These are phyloP conservation scores for Aureobasidium zeae DNA, from an alignment of 2,329 filamentous ascomycete genomes.

Conservation along the genomic window DNA sequence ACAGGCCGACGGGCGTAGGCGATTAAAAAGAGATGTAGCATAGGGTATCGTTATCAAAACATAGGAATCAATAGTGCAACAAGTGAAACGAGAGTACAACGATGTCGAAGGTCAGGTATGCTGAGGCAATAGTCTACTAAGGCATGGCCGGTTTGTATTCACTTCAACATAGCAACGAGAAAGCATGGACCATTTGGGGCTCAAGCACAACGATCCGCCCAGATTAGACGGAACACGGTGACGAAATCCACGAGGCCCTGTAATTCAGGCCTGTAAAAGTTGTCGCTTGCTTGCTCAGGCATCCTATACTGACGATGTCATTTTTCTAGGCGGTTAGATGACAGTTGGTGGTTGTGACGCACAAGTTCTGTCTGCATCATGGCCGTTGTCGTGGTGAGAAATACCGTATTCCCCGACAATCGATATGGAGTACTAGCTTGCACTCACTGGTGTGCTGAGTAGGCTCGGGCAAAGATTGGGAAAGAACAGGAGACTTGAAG, in stretches of 20 bases:
- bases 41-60: slow-evolving; percentile 8
- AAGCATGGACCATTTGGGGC: slow-evolving; percentile 7
- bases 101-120: not conserved
- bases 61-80: slow-evolving; percentile 15
- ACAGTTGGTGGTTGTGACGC: slow-evolving; percentile 4
- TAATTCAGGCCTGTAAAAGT: too few relatives aligned
- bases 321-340: slow-evolving; percentile 2
- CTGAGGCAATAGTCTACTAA: slow-evolving; percentile 1
- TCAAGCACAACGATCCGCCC: slow-evolving; percentile 10
- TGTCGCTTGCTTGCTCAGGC: not conserved
- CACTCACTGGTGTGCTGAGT: not conserved
- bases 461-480: not conserved
- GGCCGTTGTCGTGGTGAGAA: slow-evolving; percentile 12
- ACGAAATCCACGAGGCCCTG: slow-evolving; percentile 2
- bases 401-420: slow-evolving; percentile 10
- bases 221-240: too few relatives aligned
- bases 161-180: slow-evolving; percentile 13
- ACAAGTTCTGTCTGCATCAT: slow-evolving; percentile 1
- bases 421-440: not conserved
- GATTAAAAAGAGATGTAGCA: slow-evolving; percentile 12
- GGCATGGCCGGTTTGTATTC: slow-evolving; percentile 14
- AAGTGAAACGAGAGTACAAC: slow-evolving; percentile 15
- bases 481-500: not conserved
- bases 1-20: slow-evolving; percentile 7
- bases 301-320: not conserved